phyloP scores from a whole-genome alignment of 169 alveolate genomes.

The Cryptosporidium sp. region DNA sequence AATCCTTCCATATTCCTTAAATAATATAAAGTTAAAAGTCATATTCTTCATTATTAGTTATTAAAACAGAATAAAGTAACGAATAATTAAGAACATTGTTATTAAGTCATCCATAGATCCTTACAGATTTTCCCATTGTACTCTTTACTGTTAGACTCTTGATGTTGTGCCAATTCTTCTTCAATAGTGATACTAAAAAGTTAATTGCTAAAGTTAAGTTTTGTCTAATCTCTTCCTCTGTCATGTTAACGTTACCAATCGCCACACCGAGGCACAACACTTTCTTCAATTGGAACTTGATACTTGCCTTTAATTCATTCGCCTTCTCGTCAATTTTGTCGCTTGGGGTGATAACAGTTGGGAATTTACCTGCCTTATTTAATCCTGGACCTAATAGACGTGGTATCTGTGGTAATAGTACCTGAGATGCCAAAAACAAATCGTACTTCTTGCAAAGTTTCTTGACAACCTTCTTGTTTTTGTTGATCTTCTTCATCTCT shows the following conservation, averaged over 20 bases:
- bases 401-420: constrained; percentile 98
- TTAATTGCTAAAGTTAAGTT: constrained; percentile 96
- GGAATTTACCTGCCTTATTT: constrained; percentile 99
- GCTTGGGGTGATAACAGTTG: constrained; percentile 96
- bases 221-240: constrained; percentile 97
- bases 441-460: constrained; percentile 95
- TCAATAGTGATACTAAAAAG: constrained; percentile 98
- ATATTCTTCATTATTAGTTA: neutral
- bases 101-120: constrained; percentile 93
- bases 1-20: constrained; percentile 8
- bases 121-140: constrained; percentile 98
- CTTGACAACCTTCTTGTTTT: constrained; percentile 98
- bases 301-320: constrained; percentile 93
- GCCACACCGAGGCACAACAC: constrained; percentile 99
- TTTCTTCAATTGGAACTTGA: constrained; percentile 93
- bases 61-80: neutral
- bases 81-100: neutral
- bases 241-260: constrained; percentile 97
- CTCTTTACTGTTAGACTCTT: constrained; percentile 97
- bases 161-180: constrained; percentile 99
- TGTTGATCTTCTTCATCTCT: constrained; percentile 98
- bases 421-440: constrained; percentile 98
- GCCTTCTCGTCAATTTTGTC: constrained; percentile 96
- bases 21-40: neutral
- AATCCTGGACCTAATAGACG: constrained; percentile 98